Evolutionary conservation across 257 asterid genomes (phyloP).

Genomic region (Fraxinus americana): DNA sequence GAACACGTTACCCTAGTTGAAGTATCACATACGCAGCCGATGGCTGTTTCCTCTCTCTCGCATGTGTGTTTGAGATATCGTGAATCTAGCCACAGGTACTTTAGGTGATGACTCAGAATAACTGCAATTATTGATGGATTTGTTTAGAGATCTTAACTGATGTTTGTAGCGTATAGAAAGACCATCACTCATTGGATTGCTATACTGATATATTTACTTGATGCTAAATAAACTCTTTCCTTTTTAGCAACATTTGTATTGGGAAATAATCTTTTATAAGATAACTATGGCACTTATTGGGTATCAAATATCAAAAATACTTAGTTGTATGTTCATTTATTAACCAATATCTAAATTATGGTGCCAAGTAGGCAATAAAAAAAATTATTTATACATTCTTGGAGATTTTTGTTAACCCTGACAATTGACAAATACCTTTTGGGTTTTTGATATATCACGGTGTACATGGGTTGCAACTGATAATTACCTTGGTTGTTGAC

Average conservation of each 20-base stretch:
- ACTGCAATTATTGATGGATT: not conserved
- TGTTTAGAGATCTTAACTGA: conserved; percentile 2
- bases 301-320: not conserved
- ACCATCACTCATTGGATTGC: conserved; percentile 2
- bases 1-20: too few species aligned
- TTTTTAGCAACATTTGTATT: not conserved
- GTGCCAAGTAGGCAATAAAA: not conserved
- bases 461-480: not conserved
- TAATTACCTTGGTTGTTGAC: not conserved
- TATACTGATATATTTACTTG: conserved; percentile 9
- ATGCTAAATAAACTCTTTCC: conserved; percentile 2
- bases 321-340: conserved; percentile 12
- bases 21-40: too few species aligned
- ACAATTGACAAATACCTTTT: not conserved
- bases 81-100: not conserved
- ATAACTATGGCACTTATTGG: not conserved
- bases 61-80: not conserved
- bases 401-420: not conserved
- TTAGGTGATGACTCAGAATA: conserved; percentile 1
- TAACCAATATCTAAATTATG: not conserved
- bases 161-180: not conserved
- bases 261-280: conserved; percentile 6
- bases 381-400: not conserved
- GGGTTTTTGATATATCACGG: not conserved
- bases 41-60: not conserved